Conservation (phyloP, 306 rosid genomes). For the Coriaria nepalensis region DNA sequence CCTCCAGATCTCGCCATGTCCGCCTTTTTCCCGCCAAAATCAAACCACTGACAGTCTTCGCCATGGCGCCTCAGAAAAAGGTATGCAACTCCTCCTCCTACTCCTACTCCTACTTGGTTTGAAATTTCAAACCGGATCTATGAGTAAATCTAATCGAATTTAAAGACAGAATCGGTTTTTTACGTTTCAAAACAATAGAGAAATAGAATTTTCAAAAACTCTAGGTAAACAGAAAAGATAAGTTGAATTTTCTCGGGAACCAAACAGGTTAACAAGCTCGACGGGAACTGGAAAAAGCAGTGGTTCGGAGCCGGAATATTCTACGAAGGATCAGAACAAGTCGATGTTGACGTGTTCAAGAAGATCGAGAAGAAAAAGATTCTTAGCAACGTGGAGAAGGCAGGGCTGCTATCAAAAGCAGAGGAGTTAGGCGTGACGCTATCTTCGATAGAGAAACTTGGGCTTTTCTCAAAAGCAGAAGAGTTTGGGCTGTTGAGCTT, state of each 20-base stretch:
- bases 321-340: slow-evolving; percentile 76
- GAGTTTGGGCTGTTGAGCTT: slow-evolving; percentile 75
- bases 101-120: background rate
- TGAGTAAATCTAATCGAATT: no score
- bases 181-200: no score
- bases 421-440: slow-evolving; percentile 75
- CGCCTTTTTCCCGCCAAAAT: slow-evolving; percentile 12
- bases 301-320: slow-evolving; percentile 94
- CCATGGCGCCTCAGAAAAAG: slow-evolving; percentile 76
- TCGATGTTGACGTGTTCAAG: slow-evolving; percentile 91
- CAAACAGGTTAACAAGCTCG: slow-evolving; percentile 91
- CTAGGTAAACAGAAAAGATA: no score
- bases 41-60: slow-evolving; percentile 32
- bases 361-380: slow-evolving; percentile 70
- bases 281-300: slow-evolving; percentile 59
- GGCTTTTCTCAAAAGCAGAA: slow-evolving; percentile 81
- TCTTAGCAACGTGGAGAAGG: slow-evolving; percentile 74
- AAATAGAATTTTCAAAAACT: no score
- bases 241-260: no score
- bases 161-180: no score
- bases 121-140: no score
- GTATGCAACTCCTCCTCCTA: slow-evolving; percentile 21
- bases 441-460: slow-evolving; percentile 76
- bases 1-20: slow-evolving; percentile 16
- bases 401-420: slow-evolving; percentile 72